Base-by-base conservation (phyloP, 371 early-diverging fungal species). In the Polyrhizophydium stewartii region DNA sequence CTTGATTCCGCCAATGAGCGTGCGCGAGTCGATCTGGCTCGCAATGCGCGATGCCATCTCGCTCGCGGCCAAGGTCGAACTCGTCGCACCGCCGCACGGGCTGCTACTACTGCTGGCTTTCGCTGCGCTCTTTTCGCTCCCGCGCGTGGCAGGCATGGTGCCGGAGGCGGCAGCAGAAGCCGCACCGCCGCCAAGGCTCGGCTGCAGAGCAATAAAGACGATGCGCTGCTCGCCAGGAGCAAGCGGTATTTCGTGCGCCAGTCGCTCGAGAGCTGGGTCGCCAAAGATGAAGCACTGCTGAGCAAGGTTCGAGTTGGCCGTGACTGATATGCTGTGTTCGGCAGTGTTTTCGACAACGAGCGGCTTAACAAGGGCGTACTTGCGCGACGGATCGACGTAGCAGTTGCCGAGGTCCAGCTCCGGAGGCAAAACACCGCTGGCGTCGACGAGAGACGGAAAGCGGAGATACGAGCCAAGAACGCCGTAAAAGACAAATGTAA, bases 171-270 rank as follows among this genome's bases (percentile, higher is more conserved):
- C 47, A 21, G 43, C 58, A 24, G 50, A 33, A 7, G 59, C 22
- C 33, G 43, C 25, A 2, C 56, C 13, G 41, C 50, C 61, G 17
- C 55, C 52, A 25, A 65, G 35, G 28, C 64, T 61, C 19, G 93
- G 92, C 52, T 91, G 91, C 0, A 93, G 77, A 0, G 92, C 92
- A 0, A 93, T 84, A 81, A 88, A 91, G 0, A 92, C 81, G 0
- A 83, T 85, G 5, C 80, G 61, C 73, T 74, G 78, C 31, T 65
- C 52, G 2, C 35, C 45, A 19, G 64, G 61, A 24, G 30, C 45
- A 3, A 80, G 35, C 10, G 33, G 28, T 5, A 71, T 2, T 12
- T 77, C 73, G 46, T 52, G 37, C 5, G 65, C 70, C 0, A 76
- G 70, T 22, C 47, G 61, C 52, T 88, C 86, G 5, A 89, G 81